These are phyloP conservation scores for Plantago major DNA, from an alignment of 257 asterid species.

Conservation along the genomic window DNA sequence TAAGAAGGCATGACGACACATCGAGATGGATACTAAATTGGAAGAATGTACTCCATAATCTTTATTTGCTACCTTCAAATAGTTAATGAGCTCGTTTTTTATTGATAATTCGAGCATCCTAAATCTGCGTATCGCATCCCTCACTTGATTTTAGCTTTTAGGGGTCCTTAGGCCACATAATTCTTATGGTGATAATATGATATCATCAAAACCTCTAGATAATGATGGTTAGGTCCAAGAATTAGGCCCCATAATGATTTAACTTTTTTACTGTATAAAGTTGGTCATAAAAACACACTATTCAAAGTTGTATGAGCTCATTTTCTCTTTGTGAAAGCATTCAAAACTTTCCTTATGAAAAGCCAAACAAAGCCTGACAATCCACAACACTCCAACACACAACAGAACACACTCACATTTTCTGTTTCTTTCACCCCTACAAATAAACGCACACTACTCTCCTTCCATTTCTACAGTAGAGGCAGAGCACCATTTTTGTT, in stretches of 20 bases:
- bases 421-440: neutral
- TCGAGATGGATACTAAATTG: too few species aligned
- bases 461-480: neutral
- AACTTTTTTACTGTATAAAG: conserved; percentile 29
- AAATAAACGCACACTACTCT: too few species aligned
- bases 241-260: conserved; percentile 35
- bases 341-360: conserved; percentile 32
- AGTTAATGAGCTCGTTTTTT: too few species aligned
- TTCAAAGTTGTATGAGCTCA: conserved; percentile 30
- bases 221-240: conserved; percentile 1
- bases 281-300: conserved; percentile 32
- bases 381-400: conserved; percentile 39
- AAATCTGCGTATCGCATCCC: too few species aligned
- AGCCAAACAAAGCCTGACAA: conserved; percentile 50
- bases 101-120: too few species aligned
- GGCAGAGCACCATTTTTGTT: neutral
- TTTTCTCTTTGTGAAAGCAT: conserved; percentile 29
- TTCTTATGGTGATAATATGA: too few species aligned
- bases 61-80: too few species aligned
- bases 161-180: too few species aligned
- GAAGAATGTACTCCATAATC: too few species aligned
- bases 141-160: too few species aligned
- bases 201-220: too few species aligned
- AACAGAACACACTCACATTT: conserved; percentile 7
- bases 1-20: too few species aligned